Evolutionary conservation across 2,329 filamentous ascomycete genomes (phyloP).

Genomic region (Xylariaceae sp.): DNA sequence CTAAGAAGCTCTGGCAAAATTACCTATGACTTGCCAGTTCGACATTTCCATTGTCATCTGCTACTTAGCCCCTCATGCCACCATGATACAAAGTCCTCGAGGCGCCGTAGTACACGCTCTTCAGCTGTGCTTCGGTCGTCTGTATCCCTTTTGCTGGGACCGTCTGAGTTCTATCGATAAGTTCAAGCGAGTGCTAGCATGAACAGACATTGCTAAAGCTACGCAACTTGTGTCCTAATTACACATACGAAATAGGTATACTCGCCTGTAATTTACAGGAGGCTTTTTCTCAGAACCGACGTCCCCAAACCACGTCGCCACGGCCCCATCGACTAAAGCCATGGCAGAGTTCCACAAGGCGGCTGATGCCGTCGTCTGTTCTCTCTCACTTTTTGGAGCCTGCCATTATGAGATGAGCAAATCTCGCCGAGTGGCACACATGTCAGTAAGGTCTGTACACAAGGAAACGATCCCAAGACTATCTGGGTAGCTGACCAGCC

Average conservation of each 20-base stretch:
- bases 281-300: constrained; percentile 2
- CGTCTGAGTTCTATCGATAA: not conserved
- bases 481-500: constrained; percentile 3
- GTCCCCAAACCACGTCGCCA: not conserved
- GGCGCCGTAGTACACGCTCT: constrained; percentile 16
- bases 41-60: constrained; percentile 7
- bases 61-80: constrained; percentile 5
- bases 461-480: constrained; percentile 7
- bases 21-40: constrained; percentile 11
- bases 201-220: constrained; percentile 1
- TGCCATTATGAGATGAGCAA: constrained; percentile 31
- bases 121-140: not conserved
- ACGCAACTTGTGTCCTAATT: not conserved
- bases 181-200: not conserved
- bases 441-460: constrained; percentile 27
- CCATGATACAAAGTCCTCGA: not conserved
- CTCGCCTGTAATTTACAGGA: not conserved
- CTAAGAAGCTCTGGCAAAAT: constrained; percentile 11
- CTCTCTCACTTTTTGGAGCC: constrained; percentile 25
- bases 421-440: constrained; percentile 34
- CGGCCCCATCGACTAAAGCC: constrained; percentile 12
- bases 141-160: not conserved
- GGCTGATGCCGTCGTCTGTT: constrained; percentile 28
- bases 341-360: constrained; percentile 26
- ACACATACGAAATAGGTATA: not conserved